phyloP scores from a whole-genome alignment of 495 filamentous ascomycete species.

The Xylaria intraflava region DNA sequence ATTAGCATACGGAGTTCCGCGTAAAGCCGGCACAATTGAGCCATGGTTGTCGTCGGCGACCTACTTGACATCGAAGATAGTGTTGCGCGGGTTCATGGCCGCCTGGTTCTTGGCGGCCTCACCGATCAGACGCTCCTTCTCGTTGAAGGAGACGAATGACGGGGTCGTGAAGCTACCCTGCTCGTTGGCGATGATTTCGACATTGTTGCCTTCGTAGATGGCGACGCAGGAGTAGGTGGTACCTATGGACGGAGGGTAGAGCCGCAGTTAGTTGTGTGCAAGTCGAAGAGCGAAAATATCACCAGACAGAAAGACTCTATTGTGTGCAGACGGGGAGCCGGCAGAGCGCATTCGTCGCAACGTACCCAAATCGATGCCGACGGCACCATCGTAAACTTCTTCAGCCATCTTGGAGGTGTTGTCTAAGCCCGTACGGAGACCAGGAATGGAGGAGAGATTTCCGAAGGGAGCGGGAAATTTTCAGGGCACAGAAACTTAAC shows the following conservation, averaged over 20 bases:
- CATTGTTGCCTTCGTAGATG: slow-evolving; percentile 97
- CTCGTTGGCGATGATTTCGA: slow-evolving; percentile 99
- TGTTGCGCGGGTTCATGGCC: slow-evolving; percentile 97
- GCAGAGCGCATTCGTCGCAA: slow-evolving; percentile 14
- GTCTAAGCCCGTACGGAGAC: slow-evolving; percentile 19
- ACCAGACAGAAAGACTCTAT: background rate
- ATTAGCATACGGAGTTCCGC: slow-evolving; percentile 21
- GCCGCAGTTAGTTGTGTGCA: background rate
- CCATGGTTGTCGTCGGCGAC: slow-evolving; percentile 16
- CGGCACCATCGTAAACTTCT: slow-evolving; percentile 97
- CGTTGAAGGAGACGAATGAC: slow-evolving; percentile 98
- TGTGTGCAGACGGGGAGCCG: background rate
- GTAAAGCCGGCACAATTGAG: background rate
- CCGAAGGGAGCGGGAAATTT: slow-evolving; percentile 12
- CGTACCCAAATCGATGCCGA: slow-evolving; percentile 98
- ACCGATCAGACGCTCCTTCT: slow-evolving; percentile 95
- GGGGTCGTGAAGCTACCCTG: slow-evolving; percentile 98
- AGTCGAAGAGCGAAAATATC: background rate
- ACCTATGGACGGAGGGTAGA: slow-evolving; percentile 44
- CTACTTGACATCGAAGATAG: slow-evolving; percentile 95
- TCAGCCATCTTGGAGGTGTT: slow-evolving; percentile 62
- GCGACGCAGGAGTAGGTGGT: slow-evolving; percentile 99
- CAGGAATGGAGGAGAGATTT: slow-evolving; percentile 14
- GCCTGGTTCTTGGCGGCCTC: slow-evolving; percentile 99
- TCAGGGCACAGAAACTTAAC: slow-evolving; percentile 10